Evolutionary conservation across 2,329 filamentous ascomycete species (phyloP).

Genomic region (Epichloe hybrida): DNA sequence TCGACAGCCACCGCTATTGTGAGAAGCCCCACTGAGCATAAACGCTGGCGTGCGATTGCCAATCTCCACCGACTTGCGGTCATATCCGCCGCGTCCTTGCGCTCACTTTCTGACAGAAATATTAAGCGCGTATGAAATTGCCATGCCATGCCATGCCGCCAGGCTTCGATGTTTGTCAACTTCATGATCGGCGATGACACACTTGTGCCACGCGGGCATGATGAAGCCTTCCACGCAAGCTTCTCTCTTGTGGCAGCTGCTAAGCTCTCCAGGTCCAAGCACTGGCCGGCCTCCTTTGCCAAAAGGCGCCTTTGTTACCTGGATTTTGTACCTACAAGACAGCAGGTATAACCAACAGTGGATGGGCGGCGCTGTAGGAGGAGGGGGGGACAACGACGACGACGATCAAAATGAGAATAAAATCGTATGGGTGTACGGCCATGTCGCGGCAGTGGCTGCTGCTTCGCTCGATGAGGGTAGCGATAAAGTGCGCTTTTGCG

Average conservation of each 20-base stretch:
- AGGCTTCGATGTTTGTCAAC: background rate
- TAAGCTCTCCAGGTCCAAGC: background rate
- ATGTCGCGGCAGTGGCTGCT: background rate
- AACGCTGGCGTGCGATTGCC: slow-evolving; percentile 7
- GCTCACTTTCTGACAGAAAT: slow-evolving; percentile 1
- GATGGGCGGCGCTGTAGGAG: background rate
- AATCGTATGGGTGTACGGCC: background rate
- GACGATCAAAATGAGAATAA: background rate
- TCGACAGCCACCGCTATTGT: slow-evolving; percentile 7
- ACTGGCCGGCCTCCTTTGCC: background rate
- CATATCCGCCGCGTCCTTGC: background rate
- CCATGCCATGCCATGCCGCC: background rate
- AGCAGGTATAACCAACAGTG: background rate
- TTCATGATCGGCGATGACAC: background rate
- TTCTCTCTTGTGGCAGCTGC: background rate
- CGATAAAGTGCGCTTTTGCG: background rate
- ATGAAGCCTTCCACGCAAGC: background rate
- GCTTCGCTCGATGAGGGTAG: background rate
- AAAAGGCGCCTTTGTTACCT: background rate
- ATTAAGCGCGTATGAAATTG: background rate
- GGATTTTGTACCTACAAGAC: no score
- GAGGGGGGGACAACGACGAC: background rate
- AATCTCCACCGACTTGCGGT: slow-evolving; percentile 10
- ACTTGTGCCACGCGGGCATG: background rate
- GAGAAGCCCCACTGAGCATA: slow-evolving; percentile 8